These are phyloP conservation scores for Allium sativum DNA, from an alignment of 106 monocot species.

Conservation along the genomic window DNA sequence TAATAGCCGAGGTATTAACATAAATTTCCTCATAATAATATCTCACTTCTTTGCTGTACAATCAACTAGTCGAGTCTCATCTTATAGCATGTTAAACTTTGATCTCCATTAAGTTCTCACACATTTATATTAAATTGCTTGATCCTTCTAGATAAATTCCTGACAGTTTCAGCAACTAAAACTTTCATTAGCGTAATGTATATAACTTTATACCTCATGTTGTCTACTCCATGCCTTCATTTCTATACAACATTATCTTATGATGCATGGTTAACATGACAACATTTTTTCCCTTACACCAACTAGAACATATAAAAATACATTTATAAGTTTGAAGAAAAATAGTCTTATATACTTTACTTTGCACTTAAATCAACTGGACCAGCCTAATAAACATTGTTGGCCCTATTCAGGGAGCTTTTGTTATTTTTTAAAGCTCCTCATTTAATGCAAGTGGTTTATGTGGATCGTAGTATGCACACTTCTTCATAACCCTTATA, in stretches of 20 bases:
- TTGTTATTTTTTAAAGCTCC: slow-evolving; percentile 65
- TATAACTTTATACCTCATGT: slow-evolving; percentile 70
- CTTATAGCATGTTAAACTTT: slow-evolving; percentile 69
- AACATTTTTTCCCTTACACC: slow-evolving; percentile 96
- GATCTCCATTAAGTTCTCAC: slow-evolving; percentile 93
- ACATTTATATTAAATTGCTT: slow-evolving; percentile 65
- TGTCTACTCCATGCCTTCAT: slow-evolving; percentile 50
- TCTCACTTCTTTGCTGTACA: slow-evolving; percentile 96
- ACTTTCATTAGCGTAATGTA: slow-evolving; percentile 99
- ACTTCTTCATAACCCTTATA: slow-evolving; percentile 97
- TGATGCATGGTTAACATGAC: slow-evolving; percentile 92
- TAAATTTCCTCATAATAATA: slow-evolving; percentile 85
- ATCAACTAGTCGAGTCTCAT: slow-evolving; percentile 99
- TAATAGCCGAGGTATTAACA: slow-evolving; percentile 79
- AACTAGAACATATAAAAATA: slow-evolving; percentile 89
- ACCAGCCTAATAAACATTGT: slow-evolving; percentile 89
- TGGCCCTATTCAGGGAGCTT: slow-evolving; percentile 83
- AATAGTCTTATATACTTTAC: slow-evolving; percentile 70
- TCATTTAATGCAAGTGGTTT: slow-evolving; percentile 57
- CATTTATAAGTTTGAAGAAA: slow-evolving; percentile 64
- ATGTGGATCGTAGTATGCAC: no score
- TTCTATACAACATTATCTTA: slow-evolving; percentile 60
- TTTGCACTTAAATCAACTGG: slow-evolving; percentile 87
- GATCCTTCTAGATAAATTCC: slow-evolving; percentile 79
- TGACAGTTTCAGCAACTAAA: slow-evolving; percentile 90